phyloP scores from a whole-genome alignment of 2,329 filamentous ascomycete genomes.

The Magnaporthales sp. region DNA sequence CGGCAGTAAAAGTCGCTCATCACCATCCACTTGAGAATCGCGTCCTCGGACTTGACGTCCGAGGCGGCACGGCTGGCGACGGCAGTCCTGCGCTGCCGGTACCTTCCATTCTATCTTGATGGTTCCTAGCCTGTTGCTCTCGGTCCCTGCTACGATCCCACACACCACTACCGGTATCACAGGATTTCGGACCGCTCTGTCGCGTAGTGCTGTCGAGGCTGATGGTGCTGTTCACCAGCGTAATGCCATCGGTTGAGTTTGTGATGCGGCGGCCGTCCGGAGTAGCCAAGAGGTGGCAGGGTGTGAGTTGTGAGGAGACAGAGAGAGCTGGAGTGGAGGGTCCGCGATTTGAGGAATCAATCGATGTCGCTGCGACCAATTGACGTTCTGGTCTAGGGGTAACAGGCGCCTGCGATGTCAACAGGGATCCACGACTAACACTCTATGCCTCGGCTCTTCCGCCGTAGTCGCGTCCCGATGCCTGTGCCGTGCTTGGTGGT shows the following conservation, averaged over 20 bases:
- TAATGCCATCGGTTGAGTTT: background rate
- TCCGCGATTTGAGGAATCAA: background rate
- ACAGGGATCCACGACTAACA: background rate
- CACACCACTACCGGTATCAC: background rate
- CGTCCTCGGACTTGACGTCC: background rate
- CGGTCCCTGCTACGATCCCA: background rate
- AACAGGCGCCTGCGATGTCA: too few species aligned
- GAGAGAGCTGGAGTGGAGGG: background rate
- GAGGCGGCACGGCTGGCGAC: background rate
- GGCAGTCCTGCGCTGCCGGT: background rate
- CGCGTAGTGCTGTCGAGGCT: slow-evolving; percentile 1
- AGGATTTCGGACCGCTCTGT: background rate
- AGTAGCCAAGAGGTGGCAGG: background rate
- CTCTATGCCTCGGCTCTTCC: slow-evolving; percentile 6
- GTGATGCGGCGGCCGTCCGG: background rate
- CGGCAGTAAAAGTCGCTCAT: background rate
- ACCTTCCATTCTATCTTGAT: background rate
- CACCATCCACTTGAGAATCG: background rate
- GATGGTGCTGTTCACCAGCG: slow-evolving; percentile 4
- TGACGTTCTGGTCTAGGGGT: background rate
- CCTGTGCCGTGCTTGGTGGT: slow-evolving; percentile 30
- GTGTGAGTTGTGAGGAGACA: background rate
- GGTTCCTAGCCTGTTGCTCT: background rate
- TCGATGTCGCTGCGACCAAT: background rate
- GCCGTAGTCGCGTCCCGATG: slow-evolving; percentile 49